Percentiles rank a stretch among this genome's conserved stretches.
phyloP scores from a whole-genome alignment of 2,329 filamentous ascomycete genomes.

The Fusarium solani-melongenae region DNA sequence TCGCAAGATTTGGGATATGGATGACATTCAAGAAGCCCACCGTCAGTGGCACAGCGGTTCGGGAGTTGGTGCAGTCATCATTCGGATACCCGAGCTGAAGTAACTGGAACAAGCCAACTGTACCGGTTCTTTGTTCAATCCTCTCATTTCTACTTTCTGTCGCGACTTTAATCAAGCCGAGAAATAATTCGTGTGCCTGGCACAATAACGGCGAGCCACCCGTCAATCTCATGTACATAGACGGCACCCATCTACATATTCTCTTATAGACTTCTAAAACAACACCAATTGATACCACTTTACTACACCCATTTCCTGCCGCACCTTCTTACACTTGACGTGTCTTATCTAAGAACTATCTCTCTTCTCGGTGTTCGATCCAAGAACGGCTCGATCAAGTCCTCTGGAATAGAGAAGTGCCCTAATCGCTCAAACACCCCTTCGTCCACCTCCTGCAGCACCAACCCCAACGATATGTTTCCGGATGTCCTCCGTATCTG shows the following conservation, averaged over 20 bases:
- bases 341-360: background rate
- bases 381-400: background rate
- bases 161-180: too few relatives aligned
- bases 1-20: background rate
- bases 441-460: background rate
- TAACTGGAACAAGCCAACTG: background rate
- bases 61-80: background rate
- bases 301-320: too few relatives aligned
- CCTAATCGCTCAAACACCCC: background rate
- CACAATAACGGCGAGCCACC: background rate
- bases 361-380: background rate
- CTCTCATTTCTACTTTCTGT: too few relatives aligned
- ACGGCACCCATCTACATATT: background rate
- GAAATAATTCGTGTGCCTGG: too few relatives aligned
- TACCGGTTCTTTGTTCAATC: background rate
- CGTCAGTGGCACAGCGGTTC: background rate
- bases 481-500: background rate
- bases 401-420: background rate
- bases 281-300: too few relatives aligned
- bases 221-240: background rate
- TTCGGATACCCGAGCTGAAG: background rate
- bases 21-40: background rate
- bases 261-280: background rate
- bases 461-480: background rate
- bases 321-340: too few relatives aligned